Conservation (phyloP, 225 moss, liverwort and hornwort species). For the Polytrichum commune region DNA sequence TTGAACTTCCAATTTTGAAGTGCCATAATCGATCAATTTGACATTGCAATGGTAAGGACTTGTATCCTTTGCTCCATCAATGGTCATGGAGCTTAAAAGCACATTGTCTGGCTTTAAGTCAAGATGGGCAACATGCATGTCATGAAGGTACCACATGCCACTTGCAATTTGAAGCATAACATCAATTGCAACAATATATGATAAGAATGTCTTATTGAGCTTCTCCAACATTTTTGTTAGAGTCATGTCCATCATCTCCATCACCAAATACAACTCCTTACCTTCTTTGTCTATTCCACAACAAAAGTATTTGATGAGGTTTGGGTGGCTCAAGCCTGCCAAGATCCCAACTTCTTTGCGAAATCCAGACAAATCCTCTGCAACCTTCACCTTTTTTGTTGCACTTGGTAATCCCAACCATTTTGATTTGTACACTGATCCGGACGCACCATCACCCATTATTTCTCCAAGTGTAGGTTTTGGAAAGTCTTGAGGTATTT, state of each 20-base stretch:
- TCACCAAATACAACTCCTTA: slow-evolving; percentile 13
- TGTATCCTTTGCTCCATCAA: slow-evolving; percentile 1
- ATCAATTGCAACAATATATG: slow-evolving; percentile 31
- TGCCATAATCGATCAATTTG: slow-evolving; percentile 36
- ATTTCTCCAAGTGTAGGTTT: not conserved
- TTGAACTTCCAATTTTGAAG: slow-evolving; percentile 17
- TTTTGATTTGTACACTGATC: slow-evolving; percentile 3
- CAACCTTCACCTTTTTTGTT: slow-evolving; percentile 23
- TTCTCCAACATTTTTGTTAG: slow-evolving; percentile 24
- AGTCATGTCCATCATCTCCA: slow-evolving; percentile 4
- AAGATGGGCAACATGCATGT: slow-evolving; percentile 28
- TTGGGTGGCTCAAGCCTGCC: slow-evolving; percentile 24
- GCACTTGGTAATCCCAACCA: slow-evolving; percentile 40
- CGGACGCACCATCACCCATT: not conserved
- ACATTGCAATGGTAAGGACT: slow-evolving; percentile 14
- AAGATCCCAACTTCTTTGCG: slow-evolving; percentile 14
- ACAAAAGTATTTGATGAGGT: slow-evolving; percentile 29
- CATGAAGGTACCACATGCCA: slow-evolving; percentile 46
- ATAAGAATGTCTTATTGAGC: slow-evolving; percentile 2
- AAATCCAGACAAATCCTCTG: slow-evolving; percentile 11
- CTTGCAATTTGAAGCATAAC: slow-evolving; percentile 39
- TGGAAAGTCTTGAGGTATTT: not conserved
- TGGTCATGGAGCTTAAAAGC: slow-evolving; percentile 9
- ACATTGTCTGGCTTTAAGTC: slow-evolving; percentile 32
- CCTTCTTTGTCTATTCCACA: slow-evolving; percentile 6